Evolutionary conservation across 192 early-diverging fungal species (phyloP).

Genomic region (Martensiomyces pterosporus): DNA sequence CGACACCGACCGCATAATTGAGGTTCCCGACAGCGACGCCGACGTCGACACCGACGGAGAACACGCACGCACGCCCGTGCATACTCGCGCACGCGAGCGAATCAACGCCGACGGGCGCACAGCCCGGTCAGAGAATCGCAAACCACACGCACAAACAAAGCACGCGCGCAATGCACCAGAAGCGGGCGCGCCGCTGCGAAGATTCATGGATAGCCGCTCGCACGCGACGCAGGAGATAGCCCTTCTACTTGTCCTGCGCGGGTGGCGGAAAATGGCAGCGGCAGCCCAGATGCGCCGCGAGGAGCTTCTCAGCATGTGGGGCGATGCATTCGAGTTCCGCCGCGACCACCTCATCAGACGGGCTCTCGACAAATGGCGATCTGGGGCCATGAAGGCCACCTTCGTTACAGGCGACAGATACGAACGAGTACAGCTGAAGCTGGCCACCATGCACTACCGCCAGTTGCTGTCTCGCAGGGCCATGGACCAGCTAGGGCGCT

Average conservation of each 20-base stretch:
- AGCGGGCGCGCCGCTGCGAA: conserved; percentile 8
- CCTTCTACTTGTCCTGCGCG: conserved; percentile 15
- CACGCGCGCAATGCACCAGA: too few species aligned
- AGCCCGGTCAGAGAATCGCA: too few species aligned
- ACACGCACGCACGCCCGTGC: not conserved
- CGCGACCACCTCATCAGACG: not conserved
- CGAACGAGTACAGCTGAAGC: conserved; percentile 4
- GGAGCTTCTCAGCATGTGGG: conserved; percentile 27
- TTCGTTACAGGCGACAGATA: conserved; percentile 1
- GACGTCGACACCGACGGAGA: conserved; percentile 8
- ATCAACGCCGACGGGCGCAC: not conserved
- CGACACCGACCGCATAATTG: too few species aligned
- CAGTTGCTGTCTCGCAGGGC: not conserved
- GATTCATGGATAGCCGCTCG: conserved; percentile 21
- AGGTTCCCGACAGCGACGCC: too few species aligned
- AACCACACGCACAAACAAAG: not conserved
- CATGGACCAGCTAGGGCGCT: conserved; percentile 1
- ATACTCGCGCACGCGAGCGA: not conserved
- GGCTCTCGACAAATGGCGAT: conserved; percentile 6
- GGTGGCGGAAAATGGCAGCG: conserved; percentile 29
- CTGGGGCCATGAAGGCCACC: not conserved
- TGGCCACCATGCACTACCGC: conserved; percentile 21
- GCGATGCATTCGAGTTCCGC: conserved; percentile 11
- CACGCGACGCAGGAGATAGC: conserved; percentile 27
- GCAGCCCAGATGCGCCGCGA: conserved; percentile 16